Conservation (phyloP, 176 grass and related monocot species). For the Calamus simplicifolius region DNA sequence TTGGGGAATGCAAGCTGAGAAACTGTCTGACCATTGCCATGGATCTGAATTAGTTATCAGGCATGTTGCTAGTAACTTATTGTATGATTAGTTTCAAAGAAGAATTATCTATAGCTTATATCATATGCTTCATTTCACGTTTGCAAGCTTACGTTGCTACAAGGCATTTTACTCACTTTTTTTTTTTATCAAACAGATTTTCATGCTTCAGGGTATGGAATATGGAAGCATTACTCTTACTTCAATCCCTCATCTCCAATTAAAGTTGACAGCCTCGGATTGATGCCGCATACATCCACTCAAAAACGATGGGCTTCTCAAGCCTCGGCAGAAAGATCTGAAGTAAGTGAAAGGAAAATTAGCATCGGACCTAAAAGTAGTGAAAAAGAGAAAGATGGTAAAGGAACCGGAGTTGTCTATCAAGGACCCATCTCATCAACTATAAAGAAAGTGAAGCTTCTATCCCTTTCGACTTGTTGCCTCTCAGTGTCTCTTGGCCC, state of each 20-base stretch:
- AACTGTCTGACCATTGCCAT: no score
- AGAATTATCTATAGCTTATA: no score
- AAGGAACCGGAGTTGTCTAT: slow-evolving; percentile 47
- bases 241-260: slow-evolving; percentile 13
- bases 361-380: slow-evolving; percentile 71
- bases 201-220: slow-evolving; percentile 15
- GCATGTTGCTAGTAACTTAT: no score
- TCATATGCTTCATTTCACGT: no score
- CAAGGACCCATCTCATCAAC: slow-evolving; percentile 87
- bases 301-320: slow-evolving; percentile 58
- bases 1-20: no score
- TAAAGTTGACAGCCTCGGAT: slow-evolving; percentile 4
- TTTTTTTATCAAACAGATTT: slow-evolving; percentile 26
- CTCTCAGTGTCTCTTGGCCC: slow-evolving; percentile 84
- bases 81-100: no score
- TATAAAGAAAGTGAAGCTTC: slow-evolving; percentile 98
- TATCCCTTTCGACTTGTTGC: slow-evolving; percentile 94
- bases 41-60: no score
- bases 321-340: slow-evolving; percentile 40
- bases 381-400: slow-evolving; percentile 38
- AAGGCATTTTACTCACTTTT: no score
- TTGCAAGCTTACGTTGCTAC: no score
- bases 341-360: slow-evolving; percentile 50
- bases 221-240: slow-evolving; percentile 42
- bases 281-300: slow-evolving; percentile 6